These are phyloP conservation scores for Pleodorina starrii DNA, from an alignment of 139 green algal species.

Conservation along the genomic window DNA sequence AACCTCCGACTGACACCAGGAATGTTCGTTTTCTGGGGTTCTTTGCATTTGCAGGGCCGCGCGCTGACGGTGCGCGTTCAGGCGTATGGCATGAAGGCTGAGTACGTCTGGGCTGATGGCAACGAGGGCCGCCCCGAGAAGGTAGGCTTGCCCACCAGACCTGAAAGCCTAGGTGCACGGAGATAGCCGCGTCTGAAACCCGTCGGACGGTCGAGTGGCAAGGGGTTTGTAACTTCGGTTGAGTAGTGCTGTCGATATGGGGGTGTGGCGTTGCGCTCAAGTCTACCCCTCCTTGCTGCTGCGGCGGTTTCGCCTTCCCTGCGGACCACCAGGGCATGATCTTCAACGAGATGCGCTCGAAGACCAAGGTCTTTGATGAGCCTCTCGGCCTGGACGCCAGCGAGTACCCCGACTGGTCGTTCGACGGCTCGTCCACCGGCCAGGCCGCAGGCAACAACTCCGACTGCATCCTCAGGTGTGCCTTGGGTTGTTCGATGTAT, in stretches of 20 bases:
- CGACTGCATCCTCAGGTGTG: constrained; percentile 88
- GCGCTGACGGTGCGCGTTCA: constrained; percentile 25
- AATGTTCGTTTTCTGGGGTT: too few relatives aligned
- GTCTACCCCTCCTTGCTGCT: too few relatives aligned
- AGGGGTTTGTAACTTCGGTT: too few relatives aligned
- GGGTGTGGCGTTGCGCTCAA: too few relatives aligned
- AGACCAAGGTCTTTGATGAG: constrained; percentile 92
- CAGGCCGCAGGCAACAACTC: constrained; percentile 94
- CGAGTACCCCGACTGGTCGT: constrained; percentile 91
- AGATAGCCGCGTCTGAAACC: too few relatives aligned
- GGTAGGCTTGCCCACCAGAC: constrained; percentile 35
- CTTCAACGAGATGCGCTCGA: constrained; percentile 96
- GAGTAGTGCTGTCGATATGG: too few relatives aligned
- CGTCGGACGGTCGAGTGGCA: too few relatives aligned
- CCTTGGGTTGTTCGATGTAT: too few relatives aligned
- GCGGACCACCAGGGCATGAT: constrained; percentile 88
- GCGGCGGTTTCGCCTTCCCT: too few relatives aligned
- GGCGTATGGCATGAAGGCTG: constrained; percentile 58
- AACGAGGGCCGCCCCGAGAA: constrained; percentile 55
- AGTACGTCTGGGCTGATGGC: constrained; percentile 66
- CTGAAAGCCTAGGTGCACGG: too few relatives aligned
- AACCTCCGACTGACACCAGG: too few relatives aligned
- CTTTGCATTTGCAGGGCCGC: constrained; percentile 1
- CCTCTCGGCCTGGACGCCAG: constrained; percentile 77
- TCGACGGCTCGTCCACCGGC: constrained; percentile 86